Conservation (phyloP, 2,329 filamentous ascomycete species). For the Cladosporium sp. region DNA sequence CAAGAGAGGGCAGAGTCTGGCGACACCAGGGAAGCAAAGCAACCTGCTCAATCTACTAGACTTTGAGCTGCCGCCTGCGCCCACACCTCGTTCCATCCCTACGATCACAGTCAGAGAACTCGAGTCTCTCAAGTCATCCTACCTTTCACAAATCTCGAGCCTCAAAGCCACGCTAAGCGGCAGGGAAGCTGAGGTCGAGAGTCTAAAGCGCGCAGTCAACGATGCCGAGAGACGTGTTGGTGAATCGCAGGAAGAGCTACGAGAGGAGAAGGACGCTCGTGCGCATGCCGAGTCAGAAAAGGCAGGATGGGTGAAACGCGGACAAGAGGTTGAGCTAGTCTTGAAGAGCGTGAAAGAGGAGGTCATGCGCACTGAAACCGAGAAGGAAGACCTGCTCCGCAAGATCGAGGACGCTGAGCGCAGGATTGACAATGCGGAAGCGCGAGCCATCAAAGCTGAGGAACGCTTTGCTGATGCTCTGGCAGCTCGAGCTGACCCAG, state of each 20-base stretch:
- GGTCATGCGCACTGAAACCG: slow-evolving; percentile 73
- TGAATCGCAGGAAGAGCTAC: slow-evolving; percentile 77
- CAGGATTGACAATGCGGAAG: slow-evolving; percentile 71
- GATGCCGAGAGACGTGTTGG: slow-evolving; percentile 93
- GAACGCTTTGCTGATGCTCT: slow-evolving; percentile 63
- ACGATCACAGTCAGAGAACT: slow-evolving; percentile 89
- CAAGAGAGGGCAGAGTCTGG: slow-evolving; percentile 36
- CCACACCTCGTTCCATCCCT: slow-evolving; percentile 87
- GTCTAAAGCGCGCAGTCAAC: slow-evolving; percentile 80
- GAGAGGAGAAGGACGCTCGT: slow-evolving; percentile 70
- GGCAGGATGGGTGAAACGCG: slow-evolving; percentile 79
- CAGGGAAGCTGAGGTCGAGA: slow-evolving; percentile 87
- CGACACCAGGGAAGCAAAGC: slow-evolving; percentile 47
- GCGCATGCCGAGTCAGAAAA: slow-evolving; percentile 75
- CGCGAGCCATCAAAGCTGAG: slow-evolving; percentile 70
- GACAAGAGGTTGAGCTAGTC: slow-evolving; percentile 81
- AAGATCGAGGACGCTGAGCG: slow-evolving; percentile 77
- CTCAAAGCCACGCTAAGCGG: slow-evolving; percentile 88
- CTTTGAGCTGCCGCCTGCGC: slow-evolving; percentile 90
- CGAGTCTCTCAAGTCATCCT: slow-evolving; percentile 86
- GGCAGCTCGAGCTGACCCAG: slow-evolving; percentile 30
- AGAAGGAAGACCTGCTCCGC: slow-evolving; percentile 74
- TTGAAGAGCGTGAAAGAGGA: slow-evolving; percentile 79
- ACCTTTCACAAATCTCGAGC: slow-evolving; percentile 91
- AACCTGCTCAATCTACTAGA: slow-evolving; percentile 72